Base-by-base conservation (phyloP, 2,329 filamentous ascomycete species). In the Trichoderma sp. region DNA sequence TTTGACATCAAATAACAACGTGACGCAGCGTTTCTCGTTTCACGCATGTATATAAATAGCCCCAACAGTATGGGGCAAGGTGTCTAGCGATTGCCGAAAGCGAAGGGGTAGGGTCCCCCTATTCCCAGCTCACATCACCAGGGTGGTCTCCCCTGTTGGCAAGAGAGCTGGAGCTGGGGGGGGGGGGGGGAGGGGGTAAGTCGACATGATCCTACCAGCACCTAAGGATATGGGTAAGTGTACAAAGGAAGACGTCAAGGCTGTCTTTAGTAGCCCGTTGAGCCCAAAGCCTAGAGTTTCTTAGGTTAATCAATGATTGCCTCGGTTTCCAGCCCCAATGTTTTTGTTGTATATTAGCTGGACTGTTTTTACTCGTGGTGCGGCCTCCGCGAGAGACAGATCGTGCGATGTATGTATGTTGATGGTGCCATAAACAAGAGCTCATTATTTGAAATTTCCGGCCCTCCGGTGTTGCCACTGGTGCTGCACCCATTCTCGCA, bases 51-150 rank as follows among this genome's bases (percentile, higher is more conserved):
- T 52, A 56, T 56, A 37, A 65, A 34, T 14, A 56, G 34, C 61
- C 32, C 60, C 14, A 37, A 46, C 51, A 28, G 4, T 21, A 7
- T 56, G 61, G 51, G 43, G 34, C 26, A 43, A 34, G 37, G 43
- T 56, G 61, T 37, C 51, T 56, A 24, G 54, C 63, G 63, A 66
- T 66, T 51, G 63, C 63, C 63, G 63, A 39, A 58, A 54, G 46
- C 63, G 54, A 66, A 24, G 46, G 46, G 46, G n/a, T 10, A 49
- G 46, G 54, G 21, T 21, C 24, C 37, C 54, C 51, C 26, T 51
- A 58, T 28, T 58, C 63, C 63, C 63, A 58, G 63, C 54, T 66
- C 39, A 26, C 63, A 66, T 66, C 63, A 18, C 54, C 54, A 21
- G 63, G 63, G 54, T 56, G 39, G 39, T 51, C 37, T 56, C 28